Evolutionary conservation across 768 basidiomycete species (phyloP).

Genomic region (Russula earlei): DNA sequence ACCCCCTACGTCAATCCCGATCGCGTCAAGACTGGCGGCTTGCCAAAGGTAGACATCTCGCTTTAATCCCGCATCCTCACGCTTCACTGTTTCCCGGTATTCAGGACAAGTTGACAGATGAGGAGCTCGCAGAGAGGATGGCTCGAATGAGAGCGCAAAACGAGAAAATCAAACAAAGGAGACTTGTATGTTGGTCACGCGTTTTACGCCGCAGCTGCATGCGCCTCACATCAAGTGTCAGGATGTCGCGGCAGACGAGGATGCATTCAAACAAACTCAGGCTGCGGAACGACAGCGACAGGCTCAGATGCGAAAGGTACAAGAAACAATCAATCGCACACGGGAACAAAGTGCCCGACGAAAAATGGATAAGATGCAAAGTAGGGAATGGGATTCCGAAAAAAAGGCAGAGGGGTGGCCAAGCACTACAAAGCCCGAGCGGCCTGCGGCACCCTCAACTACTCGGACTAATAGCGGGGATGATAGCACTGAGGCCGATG

Average conservation of each 20-base stretch:
- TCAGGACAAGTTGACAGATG: conserved; percentile 61
- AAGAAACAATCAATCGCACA: conserved; percentile 57
- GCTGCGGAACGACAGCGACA: conserved; percentile 51
- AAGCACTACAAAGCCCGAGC: neutral
- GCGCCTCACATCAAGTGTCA: conserved; percentile 22
- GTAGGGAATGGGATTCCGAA: conserved; percentile 78
- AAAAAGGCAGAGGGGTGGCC: conserved; percentile 33
- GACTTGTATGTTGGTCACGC: conserved; percentile 36
- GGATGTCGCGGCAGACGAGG: conserved; percentile 78
- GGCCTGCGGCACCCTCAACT: neutral
- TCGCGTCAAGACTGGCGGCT: conserved; percentile 75
- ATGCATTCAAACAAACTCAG: conserved; percentile 64
- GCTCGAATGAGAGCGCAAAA: conserved; percentile 61
- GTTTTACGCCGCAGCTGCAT: neutral
- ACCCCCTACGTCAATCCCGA: conserved; percentile 75
- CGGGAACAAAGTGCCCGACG: conserved; percentile 72
- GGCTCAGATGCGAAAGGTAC: conserved; percentile 52
- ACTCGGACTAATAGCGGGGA: conserved; percentile 7
- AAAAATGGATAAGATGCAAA: conserved; percentile 73
- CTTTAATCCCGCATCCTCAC: neutral
- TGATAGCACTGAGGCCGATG: neutral
- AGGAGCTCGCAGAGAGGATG: conserved; percentile 62
- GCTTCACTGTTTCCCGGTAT: neutral
- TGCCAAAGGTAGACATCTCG: conserved; percentile 46
- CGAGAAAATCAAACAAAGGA: conserved; percentile 65